Evolutionary conservation across 2,329 filamentous ascomycete genomes (phyloP).

Genomic region (Leptographium lundbergii): DNA sequence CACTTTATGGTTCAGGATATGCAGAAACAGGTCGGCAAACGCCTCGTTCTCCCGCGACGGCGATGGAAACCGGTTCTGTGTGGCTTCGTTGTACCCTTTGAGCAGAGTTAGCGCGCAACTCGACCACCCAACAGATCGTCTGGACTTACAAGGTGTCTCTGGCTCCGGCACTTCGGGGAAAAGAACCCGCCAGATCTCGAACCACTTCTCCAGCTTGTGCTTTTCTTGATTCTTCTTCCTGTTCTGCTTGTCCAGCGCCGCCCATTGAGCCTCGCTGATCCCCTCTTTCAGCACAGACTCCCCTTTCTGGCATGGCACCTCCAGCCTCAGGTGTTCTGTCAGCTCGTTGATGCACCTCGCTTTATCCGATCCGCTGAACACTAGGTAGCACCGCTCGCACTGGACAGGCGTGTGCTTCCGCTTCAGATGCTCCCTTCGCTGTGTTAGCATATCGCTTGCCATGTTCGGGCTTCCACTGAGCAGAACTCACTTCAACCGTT

Average conservation of each 20-base stretch:
- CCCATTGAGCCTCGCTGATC: conserved; percentile 16
- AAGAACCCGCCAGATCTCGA: conserved; percentile 17
- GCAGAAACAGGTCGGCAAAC: conserved; percentile 14
- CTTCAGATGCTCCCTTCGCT: conserved; percentile 16
- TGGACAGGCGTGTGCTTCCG: conserved; percentile 16
- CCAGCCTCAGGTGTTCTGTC: conserved; percentile 11
- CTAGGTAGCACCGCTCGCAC: conserved; percentile 16
- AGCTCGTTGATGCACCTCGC: conserved; percentile 10
- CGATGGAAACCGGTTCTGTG: not conserved
- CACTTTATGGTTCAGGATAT: conserved; percentile 15
- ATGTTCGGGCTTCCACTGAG: not conserved
- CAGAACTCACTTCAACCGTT: conserved; percentile 15
- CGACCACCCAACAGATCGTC: not conserved
- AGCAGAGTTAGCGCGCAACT: not conserved
- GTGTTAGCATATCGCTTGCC: not conserved
- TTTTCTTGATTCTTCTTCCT: conserved; percentile 17
- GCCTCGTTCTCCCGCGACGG: conserved; percentile 12
- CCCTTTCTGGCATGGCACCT: conserved; percentile 12
- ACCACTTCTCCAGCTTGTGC: conserved; percentile 18
- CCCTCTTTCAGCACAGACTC: conserved; percentile 15
- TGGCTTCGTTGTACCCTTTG: conserved; percentile 13
- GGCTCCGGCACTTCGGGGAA: conserved; percentile 13
- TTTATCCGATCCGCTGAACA: conserved; percentile 11
- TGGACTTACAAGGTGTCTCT: conserved; percentile 14
- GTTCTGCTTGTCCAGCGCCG: conserved; percentile 15